Percentiles rank a stretch among this genome's conserved stretches.
These are phyloP conservation scores for Laetiporus sulphureus DNA, from an alignment of 1,284 basidiomycete species.

Conservation along the genomic window DNA sequence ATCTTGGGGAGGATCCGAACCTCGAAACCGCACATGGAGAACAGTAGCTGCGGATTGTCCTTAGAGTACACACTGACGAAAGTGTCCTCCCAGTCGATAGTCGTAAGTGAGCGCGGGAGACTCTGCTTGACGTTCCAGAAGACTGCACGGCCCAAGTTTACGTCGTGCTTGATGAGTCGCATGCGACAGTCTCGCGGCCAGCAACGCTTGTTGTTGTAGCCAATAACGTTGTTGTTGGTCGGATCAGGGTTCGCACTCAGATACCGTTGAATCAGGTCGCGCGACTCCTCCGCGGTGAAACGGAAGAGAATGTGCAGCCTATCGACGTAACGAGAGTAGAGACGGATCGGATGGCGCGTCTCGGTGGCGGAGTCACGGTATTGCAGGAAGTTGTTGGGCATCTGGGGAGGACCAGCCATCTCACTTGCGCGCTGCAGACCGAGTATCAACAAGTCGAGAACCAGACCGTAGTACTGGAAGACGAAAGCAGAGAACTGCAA, in stretches of 20 bases:
- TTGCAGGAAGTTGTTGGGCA: constrained; percentile 96
- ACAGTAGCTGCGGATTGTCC: constrained; percentile 96
- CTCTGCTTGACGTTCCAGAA: constrained; percentile 99
- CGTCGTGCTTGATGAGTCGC: constrained; percentile 99
- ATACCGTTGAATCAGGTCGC: constrained; percentile 97
- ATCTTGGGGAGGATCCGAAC: constrained; percentile 95
- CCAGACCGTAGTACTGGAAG: constrained; percentile 94
- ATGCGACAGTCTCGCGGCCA: constrained; percentile 99
- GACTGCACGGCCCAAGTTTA: constrained; percentile 95
- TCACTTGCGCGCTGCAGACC: constrained; percentile 93
- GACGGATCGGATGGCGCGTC: constrained; percentile 88
- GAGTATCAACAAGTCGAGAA: constrained; percentile 87
- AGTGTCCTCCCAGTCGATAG: constrained; percentile 98
- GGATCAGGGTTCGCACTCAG: constrained; percentile 96
- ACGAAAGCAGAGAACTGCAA: constrained; percentile 96
- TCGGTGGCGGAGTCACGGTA: constrained; percentile 91
- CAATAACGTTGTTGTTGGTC: constrained; percentile 98
- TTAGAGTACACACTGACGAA: constrained; percentile 96
- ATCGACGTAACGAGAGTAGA: constrained; percentile 95
- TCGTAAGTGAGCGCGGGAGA: constrained; percentile 91
- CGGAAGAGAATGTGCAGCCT: constrained; percentile 93
- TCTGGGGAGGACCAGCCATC: constrained; percentile 92
- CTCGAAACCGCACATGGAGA: constrained; percentile 99
- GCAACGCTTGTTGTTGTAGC: constrained; percentile 98
- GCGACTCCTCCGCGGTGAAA: constrained; percentile 96